phyloP scores from a whole-genome alignment of 306 rosid genomes.

The Cicer pinnatifidum region DNA sequence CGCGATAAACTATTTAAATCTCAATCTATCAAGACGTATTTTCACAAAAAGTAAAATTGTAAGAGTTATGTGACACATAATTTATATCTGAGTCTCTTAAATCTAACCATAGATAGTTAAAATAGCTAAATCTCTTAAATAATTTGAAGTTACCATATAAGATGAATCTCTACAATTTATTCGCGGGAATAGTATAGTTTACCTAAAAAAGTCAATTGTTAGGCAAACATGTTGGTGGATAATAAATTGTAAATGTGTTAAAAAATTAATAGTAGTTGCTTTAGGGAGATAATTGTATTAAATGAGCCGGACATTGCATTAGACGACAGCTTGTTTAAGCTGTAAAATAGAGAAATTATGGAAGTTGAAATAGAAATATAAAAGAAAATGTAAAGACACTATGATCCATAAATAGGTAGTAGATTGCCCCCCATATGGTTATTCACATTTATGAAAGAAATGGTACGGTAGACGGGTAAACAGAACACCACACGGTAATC shows the following conservation, averaged over 20 bases:
- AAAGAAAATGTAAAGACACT: constrained; percentile 33
- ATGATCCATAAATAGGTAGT: constrained; percentile 39
- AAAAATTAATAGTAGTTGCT: neutral
- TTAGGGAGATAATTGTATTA: neutral
- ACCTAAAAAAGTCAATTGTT: neutral
- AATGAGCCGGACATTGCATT: constrained; percentile 1
- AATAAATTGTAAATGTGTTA: constrained; percentile 12
- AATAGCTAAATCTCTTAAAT: too few species aligned
- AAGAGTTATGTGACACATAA: too few species aligned
- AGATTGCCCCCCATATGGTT: constrained; percentile 50
- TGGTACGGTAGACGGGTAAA: constrained; percentile 38
- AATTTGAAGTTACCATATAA: neutral
- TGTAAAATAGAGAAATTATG: constrained; percentile 3
- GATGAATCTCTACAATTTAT: neutral
- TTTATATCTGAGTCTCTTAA: too few species aligned
- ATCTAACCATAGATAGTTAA: too few species aligned
- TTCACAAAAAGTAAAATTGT: too few species aligned
- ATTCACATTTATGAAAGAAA: constrained; percentile 53
- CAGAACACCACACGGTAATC: constrained; percentile 14
- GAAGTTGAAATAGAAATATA: constrained; percentile 1
- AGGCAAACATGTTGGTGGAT: neutral
- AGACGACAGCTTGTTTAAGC: constrained; percentile 31
- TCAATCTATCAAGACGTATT: too few species aligned
- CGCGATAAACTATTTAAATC: too few species aligned
- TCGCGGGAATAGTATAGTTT: neutral